Evolutionary conservation across 2,329 filamentous ascomycete genomes (phyloP).

Genomic region (Tetracladium maxilliforme): DNA sequence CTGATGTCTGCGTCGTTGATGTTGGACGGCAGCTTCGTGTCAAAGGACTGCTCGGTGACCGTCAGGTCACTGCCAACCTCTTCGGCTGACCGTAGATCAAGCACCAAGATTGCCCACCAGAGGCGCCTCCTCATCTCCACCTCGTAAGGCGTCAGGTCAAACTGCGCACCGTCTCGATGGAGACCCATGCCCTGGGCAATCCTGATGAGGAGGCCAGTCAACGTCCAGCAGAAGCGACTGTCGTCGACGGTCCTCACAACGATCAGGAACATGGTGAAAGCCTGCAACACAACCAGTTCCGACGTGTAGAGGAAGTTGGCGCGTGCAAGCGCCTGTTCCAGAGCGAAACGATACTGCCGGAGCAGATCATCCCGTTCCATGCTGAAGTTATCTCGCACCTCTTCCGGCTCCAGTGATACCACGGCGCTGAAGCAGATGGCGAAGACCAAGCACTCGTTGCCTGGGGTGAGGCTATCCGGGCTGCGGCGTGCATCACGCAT

Average conservation of each 20-base stretch:
- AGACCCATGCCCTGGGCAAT: slow-evolving; percentile 25
- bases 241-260: slow-evolving; percentile 30
- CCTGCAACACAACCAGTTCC: slow-evolving; percentile 41
- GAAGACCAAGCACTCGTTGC: slow-evolving; percentile 32
- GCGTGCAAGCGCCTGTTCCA: slow-evolving; percentile 40
- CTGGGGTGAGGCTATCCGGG: slow-evolving; percentile 33
- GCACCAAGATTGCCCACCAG: slow-evolving; percentile 43
- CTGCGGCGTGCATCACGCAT: slow-evolving; percentile 46
- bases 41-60: slow-evolving; percentile 28
- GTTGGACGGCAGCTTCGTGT: slow-evolving; percentile 39
- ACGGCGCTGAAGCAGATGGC: slow-evolving; percentile 39
- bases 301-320: slow-evolving; percentile 42
- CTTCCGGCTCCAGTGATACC: slow-evolving; percentile 19
- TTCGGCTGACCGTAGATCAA: slow-evolving; percentile 40
- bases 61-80: slow-evolving; percentile 28
- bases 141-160: slow-evolving; percentile 40
- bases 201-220: slow-evolving; percentile 22
- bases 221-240: slow-evolving; percentile 34
- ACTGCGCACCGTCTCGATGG: slow-evolving; percentile 24
- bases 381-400: slow-evolving; percentile 17
- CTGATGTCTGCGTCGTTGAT: slow-evolving; percentile 40
- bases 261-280: slow-evolving; percentile 38
- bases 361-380: slow-evolving; percentile 28
- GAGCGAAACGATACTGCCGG: slow-evolving; percentile 32
- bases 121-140: slow-evolving; percentile 43